A percentile compares a stretch with the other conserved stretches of the same genome.
Conservation (phyloP, 2,329 filamentous ascomycete genomes). For the Ophiostoma sp. region DNA sequence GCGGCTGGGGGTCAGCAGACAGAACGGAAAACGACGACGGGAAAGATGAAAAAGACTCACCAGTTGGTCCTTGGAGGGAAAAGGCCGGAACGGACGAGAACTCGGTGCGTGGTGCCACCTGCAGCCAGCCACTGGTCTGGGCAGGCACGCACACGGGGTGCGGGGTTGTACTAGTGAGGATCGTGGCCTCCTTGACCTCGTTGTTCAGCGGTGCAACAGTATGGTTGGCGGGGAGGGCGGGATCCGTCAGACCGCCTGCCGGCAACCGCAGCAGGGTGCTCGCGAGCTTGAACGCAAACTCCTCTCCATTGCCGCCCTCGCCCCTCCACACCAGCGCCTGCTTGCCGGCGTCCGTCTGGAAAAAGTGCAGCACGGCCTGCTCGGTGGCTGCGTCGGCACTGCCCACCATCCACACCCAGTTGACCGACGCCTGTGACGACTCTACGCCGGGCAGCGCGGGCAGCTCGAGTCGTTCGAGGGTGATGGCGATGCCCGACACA, state of each 20-base stretch:
- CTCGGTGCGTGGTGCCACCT: conserved; percentile 4
- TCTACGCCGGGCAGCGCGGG: neutral
- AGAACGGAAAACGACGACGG: neutral
- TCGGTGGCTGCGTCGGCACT: neutral
- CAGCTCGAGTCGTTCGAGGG: conserved; percentile 11
- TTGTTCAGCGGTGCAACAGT: neutral
- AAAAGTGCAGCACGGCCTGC: conserved; percentile 12
- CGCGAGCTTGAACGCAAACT: conserved; percentile 8
- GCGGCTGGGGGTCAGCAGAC: neutral
- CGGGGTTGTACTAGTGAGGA: conserved; percentile 1
- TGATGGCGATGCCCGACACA: conserved; percentile 4
- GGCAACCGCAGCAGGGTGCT: neutral
- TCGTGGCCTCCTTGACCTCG: conserved; percentile 6
- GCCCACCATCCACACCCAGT: conserved; percentile 12
- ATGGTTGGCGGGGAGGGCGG: neutral
- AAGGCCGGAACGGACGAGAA: conserved; percentile 8
- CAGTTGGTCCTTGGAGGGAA: conserved; percentile 4
- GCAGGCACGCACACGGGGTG: conserved; percentile 10
- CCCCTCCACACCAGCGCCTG: neutral
- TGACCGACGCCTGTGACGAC: neutral
- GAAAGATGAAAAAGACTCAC: conserved; percentile 4
- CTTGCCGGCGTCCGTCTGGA: conserved; percentile 10
- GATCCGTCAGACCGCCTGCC: conserved; percentile 1
- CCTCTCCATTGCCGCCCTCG: neutral
- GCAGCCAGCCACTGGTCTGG: conserved; percentile 6